Base-by-base conservation (phyloP, 257 asterid genomes). In the Nicotiana otophora region DNA sequence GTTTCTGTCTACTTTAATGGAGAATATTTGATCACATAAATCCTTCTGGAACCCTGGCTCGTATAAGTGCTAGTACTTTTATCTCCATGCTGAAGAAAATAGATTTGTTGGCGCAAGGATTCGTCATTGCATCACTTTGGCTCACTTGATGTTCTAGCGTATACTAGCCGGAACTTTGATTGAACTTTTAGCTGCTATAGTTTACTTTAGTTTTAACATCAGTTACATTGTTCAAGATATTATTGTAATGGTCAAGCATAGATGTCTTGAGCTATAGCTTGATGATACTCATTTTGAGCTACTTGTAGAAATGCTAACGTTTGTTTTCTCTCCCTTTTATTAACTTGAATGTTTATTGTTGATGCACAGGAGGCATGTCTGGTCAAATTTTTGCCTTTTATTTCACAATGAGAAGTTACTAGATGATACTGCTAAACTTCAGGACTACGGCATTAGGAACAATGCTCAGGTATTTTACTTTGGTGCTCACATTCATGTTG, bases 351-450 rank as follows among this genome's bases (percentile, higher is more conserved):
- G 61, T 77, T 36, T 84, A 69, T 53, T 26, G 83, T 87, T 80
- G 81, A 65, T 75, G 74, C 86, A 87, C 87, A 95, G 97, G 99
- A 95, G 87, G 85, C 99, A 93, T 85, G 97, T 96, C 1, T 93
- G 98, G 99, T 90, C 90, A 76, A 92, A 94, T 81, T 93, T 91
- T 75, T 94, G 97, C 86, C 96, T 94, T 84, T 79, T 89, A 30
- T 78, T 84, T 86, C 92, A 88, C 84, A 96, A 89, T 61, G 93
- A 91, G 82, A 96, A 94, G 91, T 90, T 94, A 23, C 94, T 94
- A 12, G 89, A 91, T 23, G 98, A 95, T 64, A 68, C 66, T 77
- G 87, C 92, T 53, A 77, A 87, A 10, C 97, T 96, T 86, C 92
- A 93, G 80, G 87, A 84, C 84, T 89, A 90, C 65, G 93, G 96